Evolutionary conservation across 306 rosid genomes (phyloP).

Genomic region (Rosa persica): DNA sequence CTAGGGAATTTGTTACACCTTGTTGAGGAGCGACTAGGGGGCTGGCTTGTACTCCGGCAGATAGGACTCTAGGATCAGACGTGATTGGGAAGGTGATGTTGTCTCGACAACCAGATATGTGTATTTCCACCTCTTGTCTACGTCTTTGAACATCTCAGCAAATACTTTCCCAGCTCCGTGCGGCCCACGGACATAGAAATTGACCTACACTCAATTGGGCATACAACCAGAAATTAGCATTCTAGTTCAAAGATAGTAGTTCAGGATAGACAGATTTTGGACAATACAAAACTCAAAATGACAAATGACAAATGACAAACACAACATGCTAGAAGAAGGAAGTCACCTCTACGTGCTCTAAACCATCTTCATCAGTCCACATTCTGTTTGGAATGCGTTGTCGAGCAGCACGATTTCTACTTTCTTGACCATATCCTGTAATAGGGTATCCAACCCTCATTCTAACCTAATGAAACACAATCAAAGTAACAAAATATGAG

Average conservation of each 20-base stretch:
- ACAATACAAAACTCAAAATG: neutral
- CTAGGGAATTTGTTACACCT: slow-evolving; percentile 33
- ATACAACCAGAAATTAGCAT: slow-evolving; percentile 18
- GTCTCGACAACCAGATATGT: slow-evolving; percentile 85
- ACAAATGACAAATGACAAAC: neutral
- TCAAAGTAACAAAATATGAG: slow-evolving; percentile 5
- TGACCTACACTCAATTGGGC: slow-evolving; percentile 53
- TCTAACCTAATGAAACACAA: slow-evolving; percentile 54
- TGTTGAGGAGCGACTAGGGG: slow-evolving; percentile 28
- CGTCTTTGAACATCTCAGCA: slow-evolving; percentile 82
- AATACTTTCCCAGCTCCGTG: slow-evolving; percentile 89
- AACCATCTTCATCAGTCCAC: slow-evolving; percentile 94
- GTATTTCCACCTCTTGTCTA: slow-evolving; percentile 76
- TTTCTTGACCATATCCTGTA: slow-evolving; percentile 98
- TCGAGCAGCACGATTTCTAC: slow-evolving; percentile 98
- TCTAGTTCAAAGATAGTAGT: neutral
- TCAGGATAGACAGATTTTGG: neutral
- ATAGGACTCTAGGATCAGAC: slow-evolving; percentile 85
- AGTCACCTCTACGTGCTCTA: slow-evolving; percentile 87
- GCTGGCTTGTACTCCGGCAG: slow-evolving; percentile 52
- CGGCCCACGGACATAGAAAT: slow-evolving; percentile 83
- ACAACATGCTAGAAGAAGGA: neutral
- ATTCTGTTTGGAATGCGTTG: slow-evolving; percentile 83
- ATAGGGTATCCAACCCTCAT: slow-evolving; percentile 94
- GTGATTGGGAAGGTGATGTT: slow-evolving; percentile 71